These are phyloP conservation scores for Funneliformis geosporum DNA, from an alignment of 192 early-diverging fungal species.

Conservation along the genomic window DNA sequence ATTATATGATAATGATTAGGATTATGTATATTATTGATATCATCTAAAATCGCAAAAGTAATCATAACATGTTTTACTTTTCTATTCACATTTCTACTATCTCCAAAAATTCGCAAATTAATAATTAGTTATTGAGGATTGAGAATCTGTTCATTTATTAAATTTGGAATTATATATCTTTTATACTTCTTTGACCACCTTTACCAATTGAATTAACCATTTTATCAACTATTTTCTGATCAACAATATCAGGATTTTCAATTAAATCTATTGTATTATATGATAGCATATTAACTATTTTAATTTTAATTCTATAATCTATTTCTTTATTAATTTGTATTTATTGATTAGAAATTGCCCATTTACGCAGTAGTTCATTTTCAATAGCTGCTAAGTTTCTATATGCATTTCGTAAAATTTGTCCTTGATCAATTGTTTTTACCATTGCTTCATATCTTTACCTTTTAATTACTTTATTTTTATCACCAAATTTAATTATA, in stretches of 20 bases:
- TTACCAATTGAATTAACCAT: not conserved
- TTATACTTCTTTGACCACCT: not conserved
- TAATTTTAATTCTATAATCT: no score
- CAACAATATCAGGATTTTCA: not conserved
- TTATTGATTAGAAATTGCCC: no score
- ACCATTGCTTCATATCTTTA: no score
- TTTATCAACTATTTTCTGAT: not conserved
- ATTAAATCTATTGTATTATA: no score
- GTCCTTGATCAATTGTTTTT: no score
- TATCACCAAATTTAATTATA: not conserved
- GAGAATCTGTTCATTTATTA: not conserved
- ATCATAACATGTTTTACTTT: constrained; percentile 14
- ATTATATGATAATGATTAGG: not conserved
- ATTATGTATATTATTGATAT: not conserved
- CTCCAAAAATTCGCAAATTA: not conserved
- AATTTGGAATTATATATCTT: not conserved
- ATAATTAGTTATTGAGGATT: not conserved
- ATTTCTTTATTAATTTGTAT: no score
- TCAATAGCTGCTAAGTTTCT: no score
- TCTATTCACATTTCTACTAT: constrained; percentile 3
- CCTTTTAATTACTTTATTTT: no score
- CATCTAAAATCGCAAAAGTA: not conserved
- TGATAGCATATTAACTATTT: no score
- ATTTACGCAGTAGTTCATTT: no score
- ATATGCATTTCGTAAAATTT: no score